Base-by-base conservation (phyloP, 495 filamentous ascomycete species). In the Xylaria sp. region DNA sequence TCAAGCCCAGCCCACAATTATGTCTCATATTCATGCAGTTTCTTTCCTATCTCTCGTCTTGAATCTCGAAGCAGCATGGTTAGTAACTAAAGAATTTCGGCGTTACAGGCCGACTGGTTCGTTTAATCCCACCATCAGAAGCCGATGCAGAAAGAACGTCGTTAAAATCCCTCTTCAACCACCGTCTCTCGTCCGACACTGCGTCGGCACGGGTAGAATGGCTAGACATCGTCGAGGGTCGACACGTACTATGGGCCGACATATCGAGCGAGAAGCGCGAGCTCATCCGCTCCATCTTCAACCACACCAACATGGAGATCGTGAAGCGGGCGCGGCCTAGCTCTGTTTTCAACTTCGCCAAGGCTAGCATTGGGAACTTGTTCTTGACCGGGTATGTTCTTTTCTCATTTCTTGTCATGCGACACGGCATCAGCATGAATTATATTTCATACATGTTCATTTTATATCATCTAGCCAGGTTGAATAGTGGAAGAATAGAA, bases 301-400 rank as follows among this genome's bases (percentile, higher is more conserved):
- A 96, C 76, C 85, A 90, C 52, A 81, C 97, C 29, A 97, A 98
- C 75, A 80, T 97, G 57, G 95, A 98, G 81, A 94, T 98, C 68
- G 87, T 97, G 64, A 98, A 97, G 82, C 86, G 94, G 11, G 86
- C 91, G 37, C 85, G 96, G 12, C 92, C 93, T 5, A 87, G 85
- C 24, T 92, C 89, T 33, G 90, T 90, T 26, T 98, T 97, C 79
- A 93, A 96, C 80, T 98, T 97, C 77, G 88, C 92, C 33, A 89
- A 89, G 35, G 96, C 95, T 11, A 93, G 91, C 64, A 91, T 97
- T n/a, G 95, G 95, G 24, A 98, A 98, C 78, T 81, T 98, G 37
- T 98, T 98, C 80, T 81, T 98, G 64, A 97, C 96, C 11, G 90
- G 83, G 80, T 84, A 76, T 7, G 78, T 72, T 59, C 15, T 58